Conservation (phyloP, 495 filamentous ascomycete species). For the Trichoderma virens region DNA sequence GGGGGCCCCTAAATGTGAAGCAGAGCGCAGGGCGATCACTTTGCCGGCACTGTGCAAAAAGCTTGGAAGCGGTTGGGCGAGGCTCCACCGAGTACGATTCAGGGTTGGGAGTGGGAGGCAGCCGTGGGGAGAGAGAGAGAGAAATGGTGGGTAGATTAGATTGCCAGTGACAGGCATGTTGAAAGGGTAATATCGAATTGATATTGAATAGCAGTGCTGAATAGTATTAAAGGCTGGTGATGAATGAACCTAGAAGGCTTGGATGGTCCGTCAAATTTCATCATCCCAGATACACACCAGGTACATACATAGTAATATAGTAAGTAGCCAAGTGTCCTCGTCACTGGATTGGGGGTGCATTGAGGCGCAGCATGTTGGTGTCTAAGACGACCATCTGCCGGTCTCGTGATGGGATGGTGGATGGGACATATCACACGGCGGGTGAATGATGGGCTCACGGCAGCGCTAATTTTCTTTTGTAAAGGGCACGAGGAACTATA, state of each 20-base stretch:
- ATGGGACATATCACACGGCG: too few species aligned
- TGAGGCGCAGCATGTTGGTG: neutral
- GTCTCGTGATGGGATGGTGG: conserved; percentile 7
- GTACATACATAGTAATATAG: too few species aligned
- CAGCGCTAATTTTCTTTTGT: too few species aligned
- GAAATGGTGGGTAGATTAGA: neutral
- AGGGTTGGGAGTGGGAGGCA: neutral
- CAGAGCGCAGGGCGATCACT: neutral
- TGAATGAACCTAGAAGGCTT: too few species aligned
- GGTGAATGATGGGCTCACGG: too few species aligned
- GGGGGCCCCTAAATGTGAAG: neutral
- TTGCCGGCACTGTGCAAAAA: neutral
- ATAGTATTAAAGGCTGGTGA: neutral
- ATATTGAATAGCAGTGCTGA: too few species aligned
- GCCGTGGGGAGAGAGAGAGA: neutral
- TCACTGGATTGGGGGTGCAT: neutral
- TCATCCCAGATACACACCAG: too few species aligned
- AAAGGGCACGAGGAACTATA: too few species aligned
- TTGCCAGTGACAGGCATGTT: too few species aligned
- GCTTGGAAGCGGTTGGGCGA: neutral
- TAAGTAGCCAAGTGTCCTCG: too few species aligned
- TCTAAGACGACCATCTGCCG: neutral
- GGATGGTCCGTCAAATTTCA: too few species aligned
- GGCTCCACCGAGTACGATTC: neutral
- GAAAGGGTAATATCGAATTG: too few species aligned